A percentile compares a stretch with the other conserved stretches of the same genome.
Evolutionary conservation across 2,329 filamentous ascomycete species (phyloP).

Genomic region (Talaromyces islandicus): DNA sequence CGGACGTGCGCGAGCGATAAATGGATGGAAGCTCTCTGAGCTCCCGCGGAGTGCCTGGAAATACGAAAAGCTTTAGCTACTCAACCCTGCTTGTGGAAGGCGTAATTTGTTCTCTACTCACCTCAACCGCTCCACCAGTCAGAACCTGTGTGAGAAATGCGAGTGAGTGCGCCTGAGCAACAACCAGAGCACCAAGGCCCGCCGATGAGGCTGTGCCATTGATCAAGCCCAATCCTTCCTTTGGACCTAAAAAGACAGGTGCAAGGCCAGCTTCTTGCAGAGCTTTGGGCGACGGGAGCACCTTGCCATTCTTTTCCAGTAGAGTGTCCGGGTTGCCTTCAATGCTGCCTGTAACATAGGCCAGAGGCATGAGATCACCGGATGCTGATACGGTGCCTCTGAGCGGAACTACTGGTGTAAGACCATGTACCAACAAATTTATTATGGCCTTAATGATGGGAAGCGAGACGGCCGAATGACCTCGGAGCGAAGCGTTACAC

Average conservation of each 20-base stretch:
- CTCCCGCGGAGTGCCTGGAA: too few species aligned
- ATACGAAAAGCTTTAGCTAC: too few species aligned
- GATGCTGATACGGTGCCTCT: conserved; percentile 34
- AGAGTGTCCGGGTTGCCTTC: conserved; percentile 34
- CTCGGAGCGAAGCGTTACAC: background rate
- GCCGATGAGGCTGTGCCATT: conserved; percentile 46
- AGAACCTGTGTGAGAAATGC: conserved; percentile 51
- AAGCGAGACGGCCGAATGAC: background rate
- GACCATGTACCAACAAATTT: conserved; percentile 11
- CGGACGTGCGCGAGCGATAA: conserved; percentile 53
- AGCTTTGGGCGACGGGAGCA: conserved; percentile 20
- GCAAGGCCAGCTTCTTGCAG: background rate
- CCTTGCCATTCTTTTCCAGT: conserved; percentile 27
- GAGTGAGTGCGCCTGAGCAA: conserved; percentile 50
- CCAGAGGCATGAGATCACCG: conserved; percentile 30
- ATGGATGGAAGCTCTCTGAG: conserved; percentile 50
- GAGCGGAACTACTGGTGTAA: conserved; percentile 29
- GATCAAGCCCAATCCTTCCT: conserved; percentile 47
- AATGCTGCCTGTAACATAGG: conserved; percentile 29
- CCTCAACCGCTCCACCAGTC: conserved; percentile 56
- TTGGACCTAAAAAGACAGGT: conserved; percentile 36
- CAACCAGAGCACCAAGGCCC: conserved; percentile 40
- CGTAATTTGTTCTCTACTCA: too few species aligned
- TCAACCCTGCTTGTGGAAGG: too few species aligned
- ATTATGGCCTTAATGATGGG: background rate